These are phyloP conservation scores for Quercus mongolica DNA, from an alignment of 306 rosid species.

Conservation along the genomic window DNA sequence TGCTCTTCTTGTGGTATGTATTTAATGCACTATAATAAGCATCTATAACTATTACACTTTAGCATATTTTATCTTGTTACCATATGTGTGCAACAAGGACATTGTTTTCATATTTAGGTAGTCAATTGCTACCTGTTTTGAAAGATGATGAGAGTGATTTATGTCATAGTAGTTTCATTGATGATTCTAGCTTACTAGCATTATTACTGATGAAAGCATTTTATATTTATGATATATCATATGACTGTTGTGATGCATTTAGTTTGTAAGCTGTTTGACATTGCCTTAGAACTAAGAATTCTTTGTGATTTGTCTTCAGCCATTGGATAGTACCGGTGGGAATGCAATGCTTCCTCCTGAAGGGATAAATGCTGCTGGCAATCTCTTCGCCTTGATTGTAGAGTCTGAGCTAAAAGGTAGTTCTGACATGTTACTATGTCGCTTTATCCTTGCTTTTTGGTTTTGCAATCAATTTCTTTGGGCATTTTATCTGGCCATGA, in stretches of 20 bases:
- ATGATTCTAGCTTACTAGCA: neutral
- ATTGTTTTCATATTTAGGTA: neutral
- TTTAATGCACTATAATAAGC: constrained; percentile 12
- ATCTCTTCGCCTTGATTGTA: constrained; percentile 75
- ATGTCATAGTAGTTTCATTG: neutral
- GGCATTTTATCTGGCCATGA: constrained; percentile 12
- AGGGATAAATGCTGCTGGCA: constrained; percentile 73
- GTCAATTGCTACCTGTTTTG: neutral
- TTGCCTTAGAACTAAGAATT: constrained; percentile 17
- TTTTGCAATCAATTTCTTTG: constrained; percentile 22
- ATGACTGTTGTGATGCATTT: neutral
- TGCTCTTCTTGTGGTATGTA: constrained; percentile 69
- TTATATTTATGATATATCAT: neutral
- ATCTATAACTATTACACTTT: constrained; percentile 8
- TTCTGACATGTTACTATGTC: constrained; percentile 12
- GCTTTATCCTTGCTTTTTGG: constrained; percentile 8
- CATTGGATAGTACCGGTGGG: constrained; percentile 50
- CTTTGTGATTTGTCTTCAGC: constrained; percentile 48
- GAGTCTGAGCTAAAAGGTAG: constrained; percentile 81
- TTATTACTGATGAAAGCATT: neutral
- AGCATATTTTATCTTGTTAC: neutral
- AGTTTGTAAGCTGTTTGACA: constrained; percentile 6
- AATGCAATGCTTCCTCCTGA: constrained; percentile 68
- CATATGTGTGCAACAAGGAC: neutral
- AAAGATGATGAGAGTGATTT: neutral